phyloP scores from a whole-genome alignment of 2,329 filamentous ascomycete genomes.

The Colletotrichum eleusines region DNA sequence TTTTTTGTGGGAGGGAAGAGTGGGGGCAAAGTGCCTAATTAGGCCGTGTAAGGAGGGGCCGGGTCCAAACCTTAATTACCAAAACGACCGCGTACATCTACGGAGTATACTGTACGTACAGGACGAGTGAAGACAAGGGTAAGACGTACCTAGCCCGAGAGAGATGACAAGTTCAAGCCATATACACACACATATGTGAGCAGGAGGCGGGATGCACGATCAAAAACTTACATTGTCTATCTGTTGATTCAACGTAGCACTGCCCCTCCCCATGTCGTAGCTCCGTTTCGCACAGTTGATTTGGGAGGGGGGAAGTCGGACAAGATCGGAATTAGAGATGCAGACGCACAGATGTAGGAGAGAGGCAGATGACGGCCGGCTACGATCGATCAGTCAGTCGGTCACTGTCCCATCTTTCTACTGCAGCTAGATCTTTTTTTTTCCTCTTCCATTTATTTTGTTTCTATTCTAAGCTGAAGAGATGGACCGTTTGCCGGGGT shows the following conservation, averaged over 20 bases:
- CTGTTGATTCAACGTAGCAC: conserved; percentile 6
- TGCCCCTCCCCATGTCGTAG: neutral
- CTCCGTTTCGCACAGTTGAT: neutral
- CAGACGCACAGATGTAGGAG: neutral
- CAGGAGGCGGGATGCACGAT: neutral
- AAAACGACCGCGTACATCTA: conserved; percentile 18
- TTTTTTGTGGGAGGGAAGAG: neutral
- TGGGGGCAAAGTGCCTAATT: neutral
- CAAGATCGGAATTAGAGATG: conserved; percentile 1
- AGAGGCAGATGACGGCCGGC: neutral
- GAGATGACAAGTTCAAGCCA: conserved; percentile 1
- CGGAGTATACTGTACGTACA: neutral
- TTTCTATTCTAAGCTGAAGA: neutral
- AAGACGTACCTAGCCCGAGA: too few relatives aligned
- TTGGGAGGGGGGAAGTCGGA: neutral
- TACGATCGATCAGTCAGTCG: neutral
- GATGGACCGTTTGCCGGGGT: neutral
- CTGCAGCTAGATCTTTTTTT: neutral
- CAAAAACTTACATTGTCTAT: neutral
- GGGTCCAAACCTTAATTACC: conserved; percentile 27
- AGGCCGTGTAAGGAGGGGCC: neutral
- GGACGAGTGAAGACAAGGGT: neutral
- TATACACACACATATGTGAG: neutral
- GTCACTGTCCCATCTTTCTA: neutral
- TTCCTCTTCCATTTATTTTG: neutral